Percentiles rank a stretch among this genome's conserved stretches.
These are phyloP conservation scores for Gossypium gossypioides DNA, from an alignment of 441 rosid species.

Conservation along the genomic window DNA sequence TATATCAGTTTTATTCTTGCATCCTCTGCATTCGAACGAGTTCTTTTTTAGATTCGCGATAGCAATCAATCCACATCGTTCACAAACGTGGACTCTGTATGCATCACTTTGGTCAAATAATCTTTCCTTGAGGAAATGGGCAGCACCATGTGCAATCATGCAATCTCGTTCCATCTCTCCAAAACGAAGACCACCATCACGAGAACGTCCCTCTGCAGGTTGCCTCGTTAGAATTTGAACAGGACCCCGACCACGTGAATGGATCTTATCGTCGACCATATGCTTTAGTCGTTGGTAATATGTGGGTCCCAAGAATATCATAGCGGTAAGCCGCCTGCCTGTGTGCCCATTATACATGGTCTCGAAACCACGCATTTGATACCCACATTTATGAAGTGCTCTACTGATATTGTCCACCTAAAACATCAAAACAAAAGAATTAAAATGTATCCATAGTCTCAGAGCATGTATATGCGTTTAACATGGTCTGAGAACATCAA, in stretches of 20 bases:
- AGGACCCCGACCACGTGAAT: constrained; percentile 95
- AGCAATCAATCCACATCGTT: constrained; percentile 82
- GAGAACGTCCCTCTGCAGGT: constrained; percentile 94
- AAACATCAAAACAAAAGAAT: neutral
- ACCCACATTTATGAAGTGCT: constrained; percentile 96
- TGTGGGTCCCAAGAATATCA: constrained; percentile 95
- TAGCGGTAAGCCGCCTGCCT: constrained; percentile 74
- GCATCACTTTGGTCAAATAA: constrained; percentile 97
- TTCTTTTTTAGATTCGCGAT: constrained; percentile 87
- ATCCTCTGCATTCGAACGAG: constrained; percentile 87
- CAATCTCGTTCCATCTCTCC: constrained; percentile 99
- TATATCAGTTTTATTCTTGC: constrained; percentile 88
- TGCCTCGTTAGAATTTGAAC: constrained; percentile 93
- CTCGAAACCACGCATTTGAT: constrained; percentile 97
- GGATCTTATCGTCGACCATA: constrained; percentile 97
- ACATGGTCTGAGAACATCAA: neutral
- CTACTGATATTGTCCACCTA: constrained; percentile 97
- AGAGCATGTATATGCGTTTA: neutral
- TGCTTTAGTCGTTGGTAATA: constrained; percentile 94
- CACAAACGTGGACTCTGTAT: constrained; percentile 85
- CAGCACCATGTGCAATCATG: constrained; percentile 97
- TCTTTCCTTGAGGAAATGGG: constrained; percentile 84
- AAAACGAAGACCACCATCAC: constrained; percentile 93
- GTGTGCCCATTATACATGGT: constrained; percentile 98
- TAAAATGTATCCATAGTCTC: neutral